Evolutionary conservation across 2,329 filamentous ascomycete genomes (phyloP), one percentile per base, ranked within the genome.

Genomic region (Ophiostoma populinum): DNA sequence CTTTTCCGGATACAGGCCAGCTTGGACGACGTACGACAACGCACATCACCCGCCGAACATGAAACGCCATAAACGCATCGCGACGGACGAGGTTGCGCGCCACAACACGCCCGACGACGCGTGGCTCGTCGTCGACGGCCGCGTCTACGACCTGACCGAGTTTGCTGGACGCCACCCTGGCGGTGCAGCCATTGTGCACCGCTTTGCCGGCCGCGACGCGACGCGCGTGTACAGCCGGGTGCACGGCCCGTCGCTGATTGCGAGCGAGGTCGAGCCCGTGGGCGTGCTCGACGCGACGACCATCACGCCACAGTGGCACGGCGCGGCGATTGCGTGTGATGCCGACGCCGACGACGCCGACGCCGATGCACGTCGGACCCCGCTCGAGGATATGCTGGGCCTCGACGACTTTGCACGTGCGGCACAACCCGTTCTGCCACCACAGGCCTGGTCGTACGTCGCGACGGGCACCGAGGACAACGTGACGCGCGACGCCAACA

Each of bases 101-200:
- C 68, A 74, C 46, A 65, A 58, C 36, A 57, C 49, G 10, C 45
- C 55, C 22, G 46, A 59, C 35, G 52, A 73, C 43, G 64, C 67
- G 46, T 82, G 77, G 77, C 67, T 80, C 39, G 73, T 78, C 13
- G 65, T 81, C 16, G 67, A 80, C 49, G 65, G 66, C 30, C 65
- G 67, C 45, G 72, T 80, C 19, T 81, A 75, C 62, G 73, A 82
- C 49, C 56, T 82, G 32, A 76, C 74, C 3, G 63, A 70, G 2
- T 81, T 81, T 45, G 58, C 75, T 12, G 44, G 49, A 18, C 45
- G 51, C 26, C 55, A 58, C 25, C 55, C 55, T 1, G 56, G 56
- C 8, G 56, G 56, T 2, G 43, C 49, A 5, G 46, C 40, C 53
- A 54, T 68, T 44, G 56, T 75, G 24, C 48, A 59, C 20, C 53